Evolutionary conservation across 306 rosid species (phyloP), one percentile per base, ranked within the genome.

Genomic region (Nissolia schottii): DNA sequence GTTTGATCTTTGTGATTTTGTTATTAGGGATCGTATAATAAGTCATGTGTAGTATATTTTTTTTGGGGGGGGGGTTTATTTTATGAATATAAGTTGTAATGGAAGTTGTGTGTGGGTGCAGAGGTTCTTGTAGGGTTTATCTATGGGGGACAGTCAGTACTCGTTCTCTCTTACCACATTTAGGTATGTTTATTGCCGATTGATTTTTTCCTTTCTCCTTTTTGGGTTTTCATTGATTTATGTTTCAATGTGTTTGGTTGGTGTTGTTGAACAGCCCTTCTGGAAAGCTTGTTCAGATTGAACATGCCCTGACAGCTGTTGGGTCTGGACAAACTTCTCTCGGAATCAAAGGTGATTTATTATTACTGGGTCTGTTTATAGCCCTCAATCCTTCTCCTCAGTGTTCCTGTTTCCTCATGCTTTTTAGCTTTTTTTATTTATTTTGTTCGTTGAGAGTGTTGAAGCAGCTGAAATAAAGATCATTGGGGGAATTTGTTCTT

Each of bases 321-420:
- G 99, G 96, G 16, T 94, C 99, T 32, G 97, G 97, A 61, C 99
- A 94, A 83, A 94, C 97, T 7, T 94, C 99, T 46, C 86, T 94
- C 13, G 99, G 99, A 20, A 94, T 94, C 79, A 94, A 91, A 84
- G 99, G 99, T 94, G 62, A 56, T n/a, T 56, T 54, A 1, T 35
- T 51, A 23, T 67, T 29, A 66, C 43, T 48, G 10, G 38, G 64
- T 74, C 69, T 75, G 57, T 74, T 56, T 40, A 20, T 57, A 64
- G 6, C 16, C 6, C 23, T 43, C 18, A 3, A 13, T n/a, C n/a
- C n/a, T n/a, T n/a, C n/a, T 49, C 51, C 49, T 48, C 13, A 3
- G 15, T 56, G 10, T 48, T 49, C 8, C n/a, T 58, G 22, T 24
- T 35, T 41, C 59, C 32, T 79, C 55, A 19, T 11, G 37, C 23